Percentiles rank a stretch among this genome's conserved stretches.
These are phyloP conservation scores for Hypericum androsaemum DNA, from an alignment of 345 rosid genomes.

Conservation along the genomic window DNA sequence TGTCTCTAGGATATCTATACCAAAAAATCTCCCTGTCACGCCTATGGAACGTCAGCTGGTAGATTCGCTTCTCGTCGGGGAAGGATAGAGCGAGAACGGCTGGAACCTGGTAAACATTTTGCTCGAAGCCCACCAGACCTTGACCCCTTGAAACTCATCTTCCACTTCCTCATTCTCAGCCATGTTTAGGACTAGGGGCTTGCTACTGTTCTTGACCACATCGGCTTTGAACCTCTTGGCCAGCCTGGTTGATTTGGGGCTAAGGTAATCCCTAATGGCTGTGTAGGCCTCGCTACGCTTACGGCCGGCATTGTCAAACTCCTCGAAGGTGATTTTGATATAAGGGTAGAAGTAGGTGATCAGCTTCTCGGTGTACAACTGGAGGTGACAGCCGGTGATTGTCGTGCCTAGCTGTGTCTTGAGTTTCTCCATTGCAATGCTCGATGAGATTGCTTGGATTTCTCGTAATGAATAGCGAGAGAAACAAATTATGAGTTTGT, in stretches of 20 bases:
- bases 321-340: constrained; percentile 1
- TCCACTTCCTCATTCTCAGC: constrained; percentile 8
- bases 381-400: background rate
- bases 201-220: background rate
- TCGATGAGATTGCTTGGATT: background rate
- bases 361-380: background rate
- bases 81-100: constrained; percentile 1
- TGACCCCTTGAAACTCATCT: constrained; percentile 8
- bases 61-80: background rate
- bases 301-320: background rate
- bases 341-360: background rate
- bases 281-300: background rate
- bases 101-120: background rate
- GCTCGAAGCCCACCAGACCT: constrained; percentile 10
- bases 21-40: background rate
- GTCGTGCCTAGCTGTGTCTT: constrained; percentile 14
- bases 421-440: background rate
- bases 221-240: constrained; percentile 11
- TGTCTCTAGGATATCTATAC: no score
- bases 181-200: constrained; percentile 6
- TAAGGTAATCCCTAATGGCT: constrained; percentile 11
- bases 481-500: no score
- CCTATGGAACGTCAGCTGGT: constrained; percentile 5
- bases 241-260: constrained; percentile 4
- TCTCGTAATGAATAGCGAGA: no score